Evolutionary conservation across 192 early-diverging fungal genomes (phyloP).

Genomic region (Ramicandelaber brevisporus): DNA sequence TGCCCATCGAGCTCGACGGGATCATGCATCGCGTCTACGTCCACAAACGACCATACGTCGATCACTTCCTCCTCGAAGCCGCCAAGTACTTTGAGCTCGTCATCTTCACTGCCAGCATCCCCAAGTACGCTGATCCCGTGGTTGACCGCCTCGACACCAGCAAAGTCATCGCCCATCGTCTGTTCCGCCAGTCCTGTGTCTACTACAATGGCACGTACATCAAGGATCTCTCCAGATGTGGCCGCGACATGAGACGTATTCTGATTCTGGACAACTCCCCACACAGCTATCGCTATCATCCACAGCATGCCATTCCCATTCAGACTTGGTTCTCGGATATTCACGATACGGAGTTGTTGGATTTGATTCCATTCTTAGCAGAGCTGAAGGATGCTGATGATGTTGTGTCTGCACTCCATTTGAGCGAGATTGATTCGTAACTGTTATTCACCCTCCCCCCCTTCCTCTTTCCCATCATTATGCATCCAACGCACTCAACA

Average conservation of each 20-base stretch:
- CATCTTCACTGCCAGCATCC: slow-evolving; percentile 82
- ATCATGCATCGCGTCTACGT: slow-evolving; percentile 86
- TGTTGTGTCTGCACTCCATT: slow-evolving; percentile 59
- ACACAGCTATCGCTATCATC: slow-evolving; percentile 87
- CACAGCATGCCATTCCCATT: slow-evolving; percentile 84
- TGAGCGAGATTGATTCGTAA: background rate
- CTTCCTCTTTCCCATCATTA: background rate
- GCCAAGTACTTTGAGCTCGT: slow-evolving; percentile 80
- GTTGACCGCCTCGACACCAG: slow-evolving; percentile 74
- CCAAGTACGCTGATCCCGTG: slow-evolving; percentile 97
- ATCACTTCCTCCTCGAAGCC: slow-evolving; percentile 65
- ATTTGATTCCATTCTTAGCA: slow-evolving; percentile 83
- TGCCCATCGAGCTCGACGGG: slow-evolving; percentile 80
- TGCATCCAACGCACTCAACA: too few species aligned
- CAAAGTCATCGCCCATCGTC: slow-evolving; percentile 64
- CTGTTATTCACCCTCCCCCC: background rate
- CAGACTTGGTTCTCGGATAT: slow-evolving; percentile 95
- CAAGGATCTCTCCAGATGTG: slow-evolving; percentile 80
- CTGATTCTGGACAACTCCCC: slow-evolving; percentile 95
- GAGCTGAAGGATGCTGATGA: slow-evolving; percentile 74
- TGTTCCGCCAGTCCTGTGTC: slow-evolving; percentile 89
- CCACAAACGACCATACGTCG: slow-evolving; percentile 81
- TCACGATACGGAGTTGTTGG: slow-evolving; percentile 81
- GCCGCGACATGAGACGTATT: slow-evolving; percentile 53
- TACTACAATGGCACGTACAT: slow-evolving; percentile 92